Conservation (phyloP, 176 grass and related monocot genomes). For the Rhipidocladum racemiflorum region DNA sequence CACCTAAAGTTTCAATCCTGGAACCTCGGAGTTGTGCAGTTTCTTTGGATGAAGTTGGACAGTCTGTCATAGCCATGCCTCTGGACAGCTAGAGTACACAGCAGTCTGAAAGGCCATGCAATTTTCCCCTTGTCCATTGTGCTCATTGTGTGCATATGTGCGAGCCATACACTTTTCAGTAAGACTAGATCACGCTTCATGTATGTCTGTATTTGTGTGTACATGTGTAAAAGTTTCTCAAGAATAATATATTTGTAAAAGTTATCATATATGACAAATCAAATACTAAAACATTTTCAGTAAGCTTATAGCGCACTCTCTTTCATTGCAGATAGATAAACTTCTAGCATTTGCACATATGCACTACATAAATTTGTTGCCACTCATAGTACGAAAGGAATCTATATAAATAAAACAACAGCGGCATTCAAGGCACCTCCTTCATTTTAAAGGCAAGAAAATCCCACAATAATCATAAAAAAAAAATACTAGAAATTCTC, state of each 20-base stretch:
- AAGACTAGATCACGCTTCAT: neutral
- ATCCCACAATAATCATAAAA: too few relatives aligned
- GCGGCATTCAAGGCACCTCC: too few relatives aligned
- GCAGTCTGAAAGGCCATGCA: conserved; percentile 13
- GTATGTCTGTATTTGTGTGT: conserved; percentile 41
- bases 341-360: neutral
- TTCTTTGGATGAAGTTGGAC: conserved; percentile 24
- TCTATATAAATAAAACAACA: too few relatives aligned
- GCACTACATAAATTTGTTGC: neutral
- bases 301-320: neutral
- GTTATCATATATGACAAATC: neutral
- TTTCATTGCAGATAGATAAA: neutral
- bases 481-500: too few relatives aligned
- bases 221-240: conserved; percentile 19
- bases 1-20: conserved; percentile 9
- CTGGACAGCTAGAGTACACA: conserved; percentile 11
- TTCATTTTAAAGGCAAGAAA: too few relatives aligned
- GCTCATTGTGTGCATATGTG: conserved; percentile 28
- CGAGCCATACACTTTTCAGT: neutral
- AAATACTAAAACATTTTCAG: neutral
- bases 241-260: conserved; percentile 1
- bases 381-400: neutral
- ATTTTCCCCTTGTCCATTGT: conserved; percentile 17
- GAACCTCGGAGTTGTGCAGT: neutral
- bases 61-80: conserved; percentile 22